Evolutionary conservation across 208 protist genomes (phyloP), one percentile per base, ranked within the genome.

Genomic region (Trypanosoma avium): DNA sequence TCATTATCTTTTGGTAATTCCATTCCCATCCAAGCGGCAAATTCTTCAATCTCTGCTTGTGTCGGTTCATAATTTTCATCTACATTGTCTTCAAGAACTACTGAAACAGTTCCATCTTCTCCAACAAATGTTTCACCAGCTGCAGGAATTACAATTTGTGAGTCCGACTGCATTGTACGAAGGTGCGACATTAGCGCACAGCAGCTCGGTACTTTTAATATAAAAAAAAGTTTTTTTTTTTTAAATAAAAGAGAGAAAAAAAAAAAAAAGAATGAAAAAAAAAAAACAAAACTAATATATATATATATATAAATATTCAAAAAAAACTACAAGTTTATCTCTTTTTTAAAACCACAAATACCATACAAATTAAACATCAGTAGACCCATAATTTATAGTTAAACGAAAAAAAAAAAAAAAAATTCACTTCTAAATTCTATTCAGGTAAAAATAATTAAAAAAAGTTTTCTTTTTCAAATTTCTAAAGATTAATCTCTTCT

Each of bases 1-100:
- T 85, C 86, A 2, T 86, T 71, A 49, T 99, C 96, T 42, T 94
- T 78, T 0, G 88, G 88, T 10, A 93, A 69, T 38, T 94, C 82
- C 88, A 99, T 97, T 29, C 93, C 96, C 52, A 89, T 88, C 85
- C 86, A 97, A 53, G 87, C 76, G 8, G 96, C 95, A 70, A 97
- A 98, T 70, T 97, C 90, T 26, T 81, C 35, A 45, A 98, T 78
- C 75, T 98, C 94, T 29, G 90, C 89, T 50, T 94, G 54, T 8
- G 94, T 94, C 0, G 97, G 95, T 60, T 97, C 86, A 67, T 98
- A 97, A 65, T 86, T 78, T 5, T 77, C 75, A 60, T 96, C 89
- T 13, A 92, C 61, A 55, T 78, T 70, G 35, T 97, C 89, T 26
- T 92, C 90, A 9, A 98, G 66, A 22, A 98, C 90, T 27, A 94